A percentile compares a stretch with the other conserved stretches of the same genome.
Evolutionary conservation across 805 yeast species (phyloP).

Genomic region (Candida koratica): DNA sequence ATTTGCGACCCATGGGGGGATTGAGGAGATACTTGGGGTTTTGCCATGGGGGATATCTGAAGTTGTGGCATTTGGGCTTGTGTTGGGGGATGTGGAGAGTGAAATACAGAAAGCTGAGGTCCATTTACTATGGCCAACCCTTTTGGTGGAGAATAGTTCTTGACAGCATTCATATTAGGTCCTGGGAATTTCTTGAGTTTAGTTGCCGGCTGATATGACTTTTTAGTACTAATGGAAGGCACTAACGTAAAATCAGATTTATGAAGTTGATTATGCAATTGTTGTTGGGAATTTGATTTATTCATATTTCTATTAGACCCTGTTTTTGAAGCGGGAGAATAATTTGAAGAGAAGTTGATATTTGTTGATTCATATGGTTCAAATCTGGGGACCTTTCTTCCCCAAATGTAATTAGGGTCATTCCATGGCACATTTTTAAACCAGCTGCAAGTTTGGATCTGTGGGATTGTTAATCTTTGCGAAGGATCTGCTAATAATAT

Average conservation of each 20-base stretch:
- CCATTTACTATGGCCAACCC: constrained; percentile 8
- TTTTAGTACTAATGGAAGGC: constrained; percentile 28
- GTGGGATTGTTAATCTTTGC: constrained; percentile 29
- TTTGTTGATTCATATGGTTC: constrained; percentile 22
- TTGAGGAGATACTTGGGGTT: constrained; percentile 3
- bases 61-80: neutral
- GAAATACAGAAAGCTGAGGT: constrained; percentile 2
- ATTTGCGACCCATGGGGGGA: neutral
- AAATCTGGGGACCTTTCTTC: constrained; percentile 28
- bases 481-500: constrained; percentile 32
- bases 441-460: constrained; percentile 34
- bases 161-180: constrained; percentile 4
- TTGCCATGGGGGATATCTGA: neutral
- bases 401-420: constrained; percentile 39
- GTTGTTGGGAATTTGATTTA: constrained; percentile 36
- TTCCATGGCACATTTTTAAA: constrained; percentile 39
- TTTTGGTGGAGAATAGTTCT: constrained; percentile 13
- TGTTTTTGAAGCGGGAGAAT: constrained; percentile 27
- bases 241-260: constrained; percentile 30
- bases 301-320: constrained; percentile 36
- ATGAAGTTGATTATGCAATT: constrained; percentile 37
- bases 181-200: constrained; percentile 25
- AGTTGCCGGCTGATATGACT: constrained; percentile 32
- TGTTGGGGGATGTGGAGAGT: constrained; percentile 1
- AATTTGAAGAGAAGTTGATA: constrained; percentile 8